Evolutionary conservation across 164 flowering plant genomes (phyloP).

Genomic region (Houttuynia cordata): DNA sequence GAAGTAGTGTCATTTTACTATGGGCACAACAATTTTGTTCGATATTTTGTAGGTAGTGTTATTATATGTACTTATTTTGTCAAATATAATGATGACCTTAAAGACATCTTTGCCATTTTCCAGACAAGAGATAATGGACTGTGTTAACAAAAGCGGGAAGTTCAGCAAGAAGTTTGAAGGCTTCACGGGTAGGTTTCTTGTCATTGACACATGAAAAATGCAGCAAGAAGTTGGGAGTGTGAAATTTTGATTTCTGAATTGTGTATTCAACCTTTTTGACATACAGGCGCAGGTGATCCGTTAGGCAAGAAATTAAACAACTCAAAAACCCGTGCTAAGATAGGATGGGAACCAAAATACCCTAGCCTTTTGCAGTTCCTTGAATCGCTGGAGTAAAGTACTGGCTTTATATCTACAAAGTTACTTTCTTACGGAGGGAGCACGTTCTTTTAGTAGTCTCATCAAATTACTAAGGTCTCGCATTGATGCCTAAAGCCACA

Average conservation of each 20-base stretch:
- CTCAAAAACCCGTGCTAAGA: conserved; percentile 47
- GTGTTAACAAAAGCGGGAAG: conserved; percentile 64
- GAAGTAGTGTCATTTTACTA: no score
- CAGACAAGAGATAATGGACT: conserved; percentile 86
- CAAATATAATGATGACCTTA: no score
- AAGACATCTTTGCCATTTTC: background rate
- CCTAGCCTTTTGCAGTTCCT: conserved; percentile 56
- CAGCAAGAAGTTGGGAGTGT: background rate
- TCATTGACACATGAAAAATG: background rate
- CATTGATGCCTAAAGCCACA: no score
- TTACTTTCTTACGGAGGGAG: background rate
- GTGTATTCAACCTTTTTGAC: background rate
- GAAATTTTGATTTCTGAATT: background rate
- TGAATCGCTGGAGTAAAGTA: conserved; percentile 12
- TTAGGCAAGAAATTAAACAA: conserved; percentile 62
- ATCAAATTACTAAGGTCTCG: no score
- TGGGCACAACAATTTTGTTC: no score
- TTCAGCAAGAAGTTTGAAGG: conserved; percentile 50
- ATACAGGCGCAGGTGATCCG: conserved; percentile 49
- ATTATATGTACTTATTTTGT: no score
- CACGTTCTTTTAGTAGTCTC: no score
- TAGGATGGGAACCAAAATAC: conserved; percentile 77
- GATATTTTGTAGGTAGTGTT: no score
- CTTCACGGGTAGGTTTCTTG: conserved; percentile 22
- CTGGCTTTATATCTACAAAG: background rate